A percentile compares a stretch with the other conserved stretches of the same genome.
These are phyloP conservation scores for Venturiaceae sp. DNA, from an alignment of 2,329 filamentous ascomycete species.

Conservation along the genomic window DNA sequence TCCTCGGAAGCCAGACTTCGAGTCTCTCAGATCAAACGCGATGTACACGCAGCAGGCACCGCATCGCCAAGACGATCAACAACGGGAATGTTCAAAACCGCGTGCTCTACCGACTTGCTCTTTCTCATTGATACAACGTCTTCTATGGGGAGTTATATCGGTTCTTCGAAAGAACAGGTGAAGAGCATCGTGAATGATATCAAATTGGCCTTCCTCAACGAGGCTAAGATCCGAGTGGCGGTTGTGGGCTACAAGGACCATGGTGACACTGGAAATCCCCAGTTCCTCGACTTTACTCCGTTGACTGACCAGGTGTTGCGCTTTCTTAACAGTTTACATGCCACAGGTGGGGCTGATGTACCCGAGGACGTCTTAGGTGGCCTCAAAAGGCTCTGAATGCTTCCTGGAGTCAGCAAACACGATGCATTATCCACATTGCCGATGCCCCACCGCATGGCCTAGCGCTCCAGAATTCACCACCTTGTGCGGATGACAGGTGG, in stretches of 20 bases:
- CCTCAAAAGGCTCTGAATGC: too few species aligned
- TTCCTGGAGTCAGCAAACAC: too few species aligned
- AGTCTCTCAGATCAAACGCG: too few species aligned
- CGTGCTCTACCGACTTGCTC: conserved; percentile 26
- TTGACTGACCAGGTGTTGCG: conserved; percentile 12
- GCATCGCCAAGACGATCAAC: conserved; percentile 12
- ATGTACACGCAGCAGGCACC: neutral
- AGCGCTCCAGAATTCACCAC: conserved; percentile 16
- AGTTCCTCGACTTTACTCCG: conserved; percentile 24
- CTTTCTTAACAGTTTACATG: conserved; percentile 17
- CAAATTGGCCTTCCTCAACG: conserved; percentile 20
- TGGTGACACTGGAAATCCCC: conserved; percentile 13
- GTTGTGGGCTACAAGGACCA: conserved; percentile 30
- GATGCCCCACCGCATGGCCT: conserved; percentile 23
- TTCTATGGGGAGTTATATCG: conserved; percentile 24
- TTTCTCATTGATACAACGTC: conserved; percentile 29
- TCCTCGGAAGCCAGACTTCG: too few species aligned
- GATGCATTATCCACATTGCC: conserved; percentile 24
- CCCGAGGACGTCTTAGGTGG: too few species aligned
- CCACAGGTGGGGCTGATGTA: conserved; percentile 20
- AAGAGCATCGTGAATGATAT: conserved; percentile 24
- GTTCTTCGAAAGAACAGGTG: conserved; percentile 25
- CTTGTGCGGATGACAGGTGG: conserved; percentile 13
- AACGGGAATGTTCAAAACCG: conserved; percentile 22
- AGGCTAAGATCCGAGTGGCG: conserved; percentile 24